Base-by-base conservation (phyloP, 768 basidiomycete genomes). In the Serendipita vermifera region DNA sequence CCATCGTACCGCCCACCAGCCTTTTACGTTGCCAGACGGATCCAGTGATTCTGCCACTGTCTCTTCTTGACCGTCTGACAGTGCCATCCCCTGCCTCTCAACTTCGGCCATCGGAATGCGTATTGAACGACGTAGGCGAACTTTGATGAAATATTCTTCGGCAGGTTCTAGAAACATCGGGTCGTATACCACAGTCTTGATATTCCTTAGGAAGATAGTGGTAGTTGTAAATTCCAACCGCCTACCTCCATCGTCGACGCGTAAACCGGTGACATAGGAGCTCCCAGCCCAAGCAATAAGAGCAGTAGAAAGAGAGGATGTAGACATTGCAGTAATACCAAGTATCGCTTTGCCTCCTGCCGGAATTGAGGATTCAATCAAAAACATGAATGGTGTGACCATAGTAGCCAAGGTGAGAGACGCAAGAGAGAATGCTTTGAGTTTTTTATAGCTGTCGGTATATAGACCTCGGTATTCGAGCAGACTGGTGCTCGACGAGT, bases 381-480 rank as follows among this genome's bases (percentile, higher is more conserved):
- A 65, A 68, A 92, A 85, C 59, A 92, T 79, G 70, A 92, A 81
- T 1, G 90, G 90, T 1, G 85, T 73, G 62, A 92, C 72, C 3
- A 78, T 73, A 57, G 74, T 69, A 7, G 86, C 82, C 48, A 88
- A 75, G 2, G 75, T 74, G 43, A 92, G 75, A 0, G 89, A 89
- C 22, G 81, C 78, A 0, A 93, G 70, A 11, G 88, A 91, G 71
- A 92, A 89, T 6, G 87, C 68, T 66, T 92, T 91, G 56, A 91
- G 76, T 22, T 78, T 77, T 56, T 80, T 77, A 71, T 87, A 90
- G 1, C 88, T 85, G 39, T 72, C 66, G 0, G 81, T 69, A 35
- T 90, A 71, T 2, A 88, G 89, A 0, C 87, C 89, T 59, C 74
- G 68, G 64, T 91, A 91, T 26, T 51, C 46, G n/a, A n/a, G n/a